Evolutionary conservation across 1,284 basidiomycete genomes (phyloP).

Genomic region (Rhodofomes roseus): DNA sequence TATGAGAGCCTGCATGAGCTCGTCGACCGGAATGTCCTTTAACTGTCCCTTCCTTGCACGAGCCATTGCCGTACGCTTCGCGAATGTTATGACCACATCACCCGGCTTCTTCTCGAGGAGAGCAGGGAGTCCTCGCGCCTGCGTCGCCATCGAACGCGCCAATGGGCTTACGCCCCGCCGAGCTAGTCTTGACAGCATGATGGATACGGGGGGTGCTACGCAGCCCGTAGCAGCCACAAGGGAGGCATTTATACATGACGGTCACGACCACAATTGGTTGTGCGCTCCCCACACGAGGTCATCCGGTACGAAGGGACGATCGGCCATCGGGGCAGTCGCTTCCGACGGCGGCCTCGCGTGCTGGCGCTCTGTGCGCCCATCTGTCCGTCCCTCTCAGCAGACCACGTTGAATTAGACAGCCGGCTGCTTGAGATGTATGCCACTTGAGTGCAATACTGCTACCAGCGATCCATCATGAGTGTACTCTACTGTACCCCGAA

Average conservation of each 20-base stretch:
- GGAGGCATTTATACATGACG: slow-evolving; percentile 1
- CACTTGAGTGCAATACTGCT: too few species aligned
- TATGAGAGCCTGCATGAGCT: slow-evolving; percentile 66
- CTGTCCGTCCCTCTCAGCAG: too few species aligned
- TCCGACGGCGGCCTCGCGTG: background rate
- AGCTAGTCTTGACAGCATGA: slow-evolving; percentile 21
- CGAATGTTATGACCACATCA: slow-evolving; percentile 86
- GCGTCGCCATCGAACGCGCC: slow-evolving; percentile 43
- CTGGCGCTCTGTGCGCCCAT: background rate
- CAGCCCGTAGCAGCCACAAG: slow-evolving; percentile 1
- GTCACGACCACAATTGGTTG: slow-evolving; percentile 7
- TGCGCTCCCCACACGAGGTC: slow-evolving; percentile 8
- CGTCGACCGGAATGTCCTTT: slow-evolving; percentile 73
- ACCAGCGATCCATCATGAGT: too few species aligned
- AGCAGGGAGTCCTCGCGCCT: slow-evolving; percentile 36
- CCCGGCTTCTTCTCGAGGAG: slow-evolving; percentile 66
- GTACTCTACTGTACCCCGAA: too few species aligned
- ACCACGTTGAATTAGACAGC: background rate
- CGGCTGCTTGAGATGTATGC: too few species aligned
- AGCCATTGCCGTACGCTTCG: slow-evolving; percentile 77
- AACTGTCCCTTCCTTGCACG: slow-evolving; percentile 77
- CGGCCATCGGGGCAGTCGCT: slow-evolving; percentile 1
- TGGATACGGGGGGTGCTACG: slow-evolving; percentile 1
- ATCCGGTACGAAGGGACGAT: background rate
- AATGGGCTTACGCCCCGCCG: slow-evolving; percentile 7